Evolutionary conservation across 495 filamentous ascomycete species (phyloP).

Genomic region (Trichoderma asperelloides): DNA sequence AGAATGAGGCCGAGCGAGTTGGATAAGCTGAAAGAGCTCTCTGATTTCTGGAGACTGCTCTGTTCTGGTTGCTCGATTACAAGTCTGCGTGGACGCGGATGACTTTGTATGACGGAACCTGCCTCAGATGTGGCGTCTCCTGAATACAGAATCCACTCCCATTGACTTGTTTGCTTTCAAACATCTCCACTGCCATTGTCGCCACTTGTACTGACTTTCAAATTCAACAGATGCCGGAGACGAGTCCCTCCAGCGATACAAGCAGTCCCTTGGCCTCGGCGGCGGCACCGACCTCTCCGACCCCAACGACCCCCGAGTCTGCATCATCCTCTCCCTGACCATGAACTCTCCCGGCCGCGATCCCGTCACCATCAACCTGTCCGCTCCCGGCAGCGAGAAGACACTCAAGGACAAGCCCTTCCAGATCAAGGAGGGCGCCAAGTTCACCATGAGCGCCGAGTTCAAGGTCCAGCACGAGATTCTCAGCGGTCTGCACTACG

Average conservation of each 20-base stretch:
- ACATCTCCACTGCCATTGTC: not conserved
- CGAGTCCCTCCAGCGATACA: slow-evolving; percentile 93
- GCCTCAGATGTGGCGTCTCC: too few species aligned
- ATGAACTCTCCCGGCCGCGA: slow-evolving; percentile 69
- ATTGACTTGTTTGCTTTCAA: not conserved
- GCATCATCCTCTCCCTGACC: slow-evolving; percentile 83
- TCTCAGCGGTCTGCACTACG: slow-evolving; percentile 85
- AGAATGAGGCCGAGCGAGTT: not conserved
- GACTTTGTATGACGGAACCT: too few species aligned
- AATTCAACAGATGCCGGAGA: slow-evolving; percentile 56
- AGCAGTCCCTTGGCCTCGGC: slow-evolving; percentile 85
- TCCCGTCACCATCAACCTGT: slow-evolving; percentile 80
- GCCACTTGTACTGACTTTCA: slow-evolving; percentile 11
- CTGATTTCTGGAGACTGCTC: too few species aligned
- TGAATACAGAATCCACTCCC: not conserved
- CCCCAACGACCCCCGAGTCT: slow-evolving; percentile 69
- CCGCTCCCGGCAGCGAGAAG: slow-evolving; percentile 50
- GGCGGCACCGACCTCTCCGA: slow-evolving; percentile 51
- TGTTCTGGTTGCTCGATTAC: too few species aligned
- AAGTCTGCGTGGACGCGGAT: too few species aligned
- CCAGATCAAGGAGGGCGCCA: slow-evolving; percentile 89
- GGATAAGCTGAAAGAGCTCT: not conserved
- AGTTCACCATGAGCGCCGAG: slow-evolving; percentile 82
- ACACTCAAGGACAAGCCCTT: slow-evolving; percentile 81
- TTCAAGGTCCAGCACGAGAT: slow-evolving; percentile 97